phyloP scores from a whole-genome alignment of 371 early-diverging fungal species.

The Syncephalastrum contaminatum region DNA sequence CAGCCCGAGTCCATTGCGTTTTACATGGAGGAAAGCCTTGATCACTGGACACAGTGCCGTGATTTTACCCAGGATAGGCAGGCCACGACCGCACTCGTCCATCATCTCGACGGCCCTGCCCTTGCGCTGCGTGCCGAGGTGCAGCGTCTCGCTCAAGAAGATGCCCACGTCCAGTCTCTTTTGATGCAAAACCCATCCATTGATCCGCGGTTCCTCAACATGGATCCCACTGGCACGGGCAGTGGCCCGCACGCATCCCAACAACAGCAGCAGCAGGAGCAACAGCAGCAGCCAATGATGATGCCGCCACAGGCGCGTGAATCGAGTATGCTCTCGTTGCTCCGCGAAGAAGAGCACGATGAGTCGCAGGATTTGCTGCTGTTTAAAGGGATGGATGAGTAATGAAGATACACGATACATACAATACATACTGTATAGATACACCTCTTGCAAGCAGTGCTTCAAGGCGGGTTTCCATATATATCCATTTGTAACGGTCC shows the following conservation, averaged over 20 bases:
- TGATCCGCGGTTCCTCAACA: constrained; percentile 24
- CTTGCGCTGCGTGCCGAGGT: constrained; percentile 37
- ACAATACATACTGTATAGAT: too few relatives aligned
- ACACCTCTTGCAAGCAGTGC: too few relatives aligned
- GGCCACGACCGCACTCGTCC: constrained; percentile 39
- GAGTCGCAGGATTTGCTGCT: constrained; percentile 17
- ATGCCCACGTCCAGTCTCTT: constrained; percentile 10
- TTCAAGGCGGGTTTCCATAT: too few relatives aligned
- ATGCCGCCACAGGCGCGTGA: constrained; percentile 5
- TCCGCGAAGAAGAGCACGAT: constrained; percentile 2
- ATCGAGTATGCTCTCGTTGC: too few relatives aligned
- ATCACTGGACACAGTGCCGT: constrained; percentile 64
- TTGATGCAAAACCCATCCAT: constrained; percentile 39
- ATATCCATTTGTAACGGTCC: too few relatives aligned
- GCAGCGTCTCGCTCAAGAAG: constrained; percentile 21
- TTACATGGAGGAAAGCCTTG: constrained; percentile 52
- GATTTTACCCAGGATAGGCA: constrained; percentile 79
- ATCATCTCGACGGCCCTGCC: constrained; percentile 41
- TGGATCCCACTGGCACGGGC: not conserved
- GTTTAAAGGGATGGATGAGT: constrained; percentile 13
- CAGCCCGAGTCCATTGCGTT: constrained; percentile 45
- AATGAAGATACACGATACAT: too few relatives aligned
- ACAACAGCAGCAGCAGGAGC: constrained; percentile 8
- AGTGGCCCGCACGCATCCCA: constrained; percentile 1
- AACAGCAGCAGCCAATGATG: constrained; percentile 6